These are phyloP conservation scores for Wickerhamiella allomyrinae DNA, from an alignment of 805 yeast species.

Conservation along the genomic window DNA sequence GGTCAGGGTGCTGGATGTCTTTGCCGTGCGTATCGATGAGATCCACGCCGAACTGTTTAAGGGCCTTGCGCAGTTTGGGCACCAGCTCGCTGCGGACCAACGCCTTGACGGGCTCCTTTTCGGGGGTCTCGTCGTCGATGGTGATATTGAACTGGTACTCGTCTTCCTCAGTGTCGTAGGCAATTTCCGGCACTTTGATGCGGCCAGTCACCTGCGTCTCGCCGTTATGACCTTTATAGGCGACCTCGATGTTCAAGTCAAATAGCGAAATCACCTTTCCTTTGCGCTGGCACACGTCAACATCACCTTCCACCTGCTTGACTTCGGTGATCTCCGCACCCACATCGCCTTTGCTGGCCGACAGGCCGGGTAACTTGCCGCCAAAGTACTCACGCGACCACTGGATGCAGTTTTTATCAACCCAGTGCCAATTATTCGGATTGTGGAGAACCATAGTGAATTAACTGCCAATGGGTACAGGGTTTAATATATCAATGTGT, in stretches of 20 bases:
- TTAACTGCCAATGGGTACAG: background rate
- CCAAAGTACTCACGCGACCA: constrained; percentile 77
- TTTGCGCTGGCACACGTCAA: constrained; percentile 91
- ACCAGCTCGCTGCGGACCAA: constrained; percentile 42
- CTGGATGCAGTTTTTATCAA: constrained; percentile 85
- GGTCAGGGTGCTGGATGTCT: constrained; percentile 68
- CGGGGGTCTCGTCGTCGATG: constrained; percentile 38
- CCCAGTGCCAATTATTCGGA: constrained; percentile 99
- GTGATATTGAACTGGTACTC: constrained; percentile 77
- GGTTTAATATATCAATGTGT: background rate
- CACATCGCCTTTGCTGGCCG: constrained; percentile 25
- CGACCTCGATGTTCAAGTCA: constrained; percentile 56
- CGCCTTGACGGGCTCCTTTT: constrained; percentile 33
- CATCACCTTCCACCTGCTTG: constrained; percentile 76
- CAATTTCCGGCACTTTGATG: constrained; percentile 77
- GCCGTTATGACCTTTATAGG: constrained; percentile 35
- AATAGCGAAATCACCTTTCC: constrained; percentile 89
- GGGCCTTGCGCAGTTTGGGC: constrained; percentile 50
- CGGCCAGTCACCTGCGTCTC: constrained; percentile 41
- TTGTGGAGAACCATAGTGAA: constrained; percentile 74
- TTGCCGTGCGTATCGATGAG: constrained; percentile 61
- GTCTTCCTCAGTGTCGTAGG: constrained; percentile 76
- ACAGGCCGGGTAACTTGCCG: constrained; percentile 40
- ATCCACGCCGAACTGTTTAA: constrained; percentile 60
- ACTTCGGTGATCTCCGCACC: constrained; percentile 31